Conservation (phyloP, 306 rosid genomes). For the Cucurbita moschata region DNA sequence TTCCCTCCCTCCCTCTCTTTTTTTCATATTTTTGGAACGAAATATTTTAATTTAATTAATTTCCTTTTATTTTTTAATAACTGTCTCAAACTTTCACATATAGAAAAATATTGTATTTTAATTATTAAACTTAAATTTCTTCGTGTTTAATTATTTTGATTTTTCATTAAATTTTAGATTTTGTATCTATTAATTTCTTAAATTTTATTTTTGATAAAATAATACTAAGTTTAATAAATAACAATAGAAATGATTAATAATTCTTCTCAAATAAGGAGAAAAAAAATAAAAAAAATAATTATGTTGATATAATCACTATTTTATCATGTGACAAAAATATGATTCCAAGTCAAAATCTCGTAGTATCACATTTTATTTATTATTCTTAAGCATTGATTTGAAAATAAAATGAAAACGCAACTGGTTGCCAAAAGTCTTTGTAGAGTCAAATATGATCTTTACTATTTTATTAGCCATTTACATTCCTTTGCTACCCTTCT, state of each 20-base stretch:
- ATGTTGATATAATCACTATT: too few relatives aligned
- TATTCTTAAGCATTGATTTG: not conserved
- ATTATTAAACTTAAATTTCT: not conserved
- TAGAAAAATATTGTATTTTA: not conserved
- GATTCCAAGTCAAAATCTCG: not conserved
- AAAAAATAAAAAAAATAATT: too few relatives aligned
- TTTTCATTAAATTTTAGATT: not conserved
- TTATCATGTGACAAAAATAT: not conserved
- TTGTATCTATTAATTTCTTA: too few relatives aligned
- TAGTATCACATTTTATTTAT: not conserved
- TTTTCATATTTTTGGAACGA: not conserved
- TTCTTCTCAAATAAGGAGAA: too few relatives aligned
- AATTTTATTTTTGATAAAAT: too few relatives aligned
- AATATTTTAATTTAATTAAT: not conserved
- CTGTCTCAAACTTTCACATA: not conserved
- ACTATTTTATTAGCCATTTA: conserved; percentile 18
- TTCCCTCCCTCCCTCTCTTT: conserved; percentile 8
- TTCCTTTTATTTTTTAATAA: not conserved
- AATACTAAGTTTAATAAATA: too few relatives aligned
- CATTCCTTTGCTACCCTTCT: not conserved
- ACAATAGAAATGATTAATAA: too few relatives aligned
- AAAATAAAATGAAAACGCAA: not conserved
- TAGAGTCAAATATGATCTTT: not conserved
- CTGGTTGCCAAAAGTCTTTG: not conserved
- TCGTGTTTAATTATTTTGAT: not conserved